Conservation (phyloP, 169 alveolate genomes). For the Cyclospora cayetanensis region DNA sequence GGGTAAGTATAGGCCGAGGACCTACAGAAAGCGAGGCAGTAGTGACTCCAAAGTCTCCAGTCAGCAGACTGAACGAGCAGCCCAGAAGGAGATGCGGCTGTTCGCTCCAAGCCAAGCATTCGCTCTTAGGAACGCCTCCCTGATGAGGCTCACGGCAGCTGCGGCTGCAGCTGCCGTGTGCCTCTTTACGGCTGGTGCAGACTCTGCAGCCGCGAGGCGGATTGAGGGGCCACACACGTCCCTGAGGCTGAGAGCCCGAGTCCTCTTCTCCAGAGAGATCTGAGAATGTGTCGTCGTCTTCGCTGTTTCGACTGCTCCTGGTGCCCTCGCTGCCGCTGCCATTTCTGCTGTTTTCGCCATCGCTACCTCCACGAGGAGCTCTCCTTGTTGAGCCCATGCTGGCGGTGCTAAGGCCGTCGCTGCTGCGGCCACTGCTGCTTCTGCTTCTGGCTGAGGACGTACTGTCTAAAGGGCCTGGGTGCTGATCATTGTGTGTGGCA, state of each 20-base stretch:
- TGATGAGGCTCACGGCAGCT: neutral
- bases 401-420: neutral
- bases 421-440: neutral
- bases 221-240: constrained; percentile 5
- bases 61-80: neutral
- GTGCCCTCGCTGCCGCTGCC: neutral
- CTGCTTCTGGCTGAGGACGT: too few species aligned
- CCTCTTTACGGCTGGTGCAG: neutral
- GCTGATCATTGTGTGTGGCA: too few species aligned
- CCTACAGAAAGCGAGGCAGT: neutral
- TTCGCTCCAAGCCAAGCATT: too few species aligned
- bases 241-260: neutral
- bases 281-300: neutral
- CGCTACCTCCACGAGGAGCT: too few species aligned
- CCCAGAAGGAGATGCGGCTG: neutral
- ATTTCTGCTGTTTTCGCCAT: neutral
- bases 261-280: neutral
- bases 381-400: too few species aligned
- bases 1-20: too few species aligned
- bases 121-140: neutral
- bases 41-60: neutral
- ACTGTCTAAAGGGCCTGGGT: too few species aligned
- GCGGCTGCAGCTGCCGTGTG: too few species aligned
- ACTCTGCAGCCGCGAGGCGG: neutral
- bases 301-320: constrained; percentile 7